phyloP scores from a whole-genome alignment of 2,329 filamentous ascomycete genomes.

The Dactylellina sp. region DNA sequence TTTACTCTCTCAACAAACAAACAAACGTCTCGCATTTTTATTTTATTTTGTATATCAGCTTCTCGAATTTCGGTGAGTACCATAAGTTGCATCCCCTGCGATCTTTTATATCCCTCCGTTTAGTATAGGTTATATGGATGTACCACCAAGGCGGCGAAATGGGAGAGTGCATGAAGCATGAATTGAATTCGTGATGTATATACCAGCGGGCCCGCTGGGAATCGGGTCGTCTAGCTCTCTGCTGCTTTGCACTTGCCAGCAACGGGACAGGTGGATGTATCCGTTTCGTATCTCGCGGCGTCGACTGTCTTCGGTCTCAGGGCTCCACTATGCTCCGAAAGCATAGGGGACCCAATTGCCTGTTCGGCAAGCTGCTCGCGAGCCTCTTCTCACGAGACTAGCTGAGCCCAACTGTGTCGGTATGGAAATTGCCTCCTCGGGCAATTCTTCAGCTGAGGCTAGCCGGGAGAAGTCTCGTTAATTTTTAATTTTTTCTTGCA shows the following conservation, averaged over 20 bases:
- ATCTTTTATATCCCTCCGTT: slow-evolving; percentile 6
- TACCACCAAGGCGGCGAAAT: too few relatives aligned
- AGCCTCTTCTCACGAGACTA: slow-evolving; percentile 4
- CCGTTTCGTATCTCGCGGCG: slow-evolving; percentile 51
- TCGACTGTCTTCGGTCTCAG: slow-evolving; percentile 23
- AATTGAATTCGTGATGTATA: slow-evolving; percentile 28
- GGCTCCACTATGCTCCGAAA: slow-evolving; percentile 50
- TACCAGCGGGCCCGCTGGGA: slow-evolving; percentile 10
- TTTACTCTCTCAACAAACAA: slow-evolving; percentile 21
- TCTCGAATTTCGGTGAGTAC: slow-evolving; percentile 28
- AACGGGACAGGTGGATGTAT: slow-evolving; percentile 45
- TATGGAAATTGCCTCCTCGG: slow-evolving; percentile 32
- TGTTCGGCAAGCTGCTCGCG: slow-evolving; percentile 54
- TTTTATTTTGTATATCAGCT: not conserved
- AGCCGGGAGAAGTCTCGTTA: not conserved
- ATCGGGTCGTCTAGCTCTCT: slow-evolving; percentile 9
- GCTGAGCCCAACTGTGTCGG: not conserved
- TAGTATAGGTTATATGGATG: not conserved
- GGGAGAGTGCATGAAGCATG: too few relatives aligned
- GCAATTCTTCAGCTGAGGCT: slow-evolving; percentile 27
- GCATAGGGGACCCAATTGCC: slow-evolving; percentile 36
- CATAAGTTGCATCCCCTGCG: not conserved
- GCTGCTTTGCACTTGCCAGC: slow-evolving; percentile 41
- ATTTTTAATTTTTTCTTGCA: not conserved
- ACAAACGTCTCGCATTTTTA: slow-evolving; percentile 16